phyloP scores from a whole-genome alignment of 805 yeast species.

The Ogataea salicorniae region DNA sequence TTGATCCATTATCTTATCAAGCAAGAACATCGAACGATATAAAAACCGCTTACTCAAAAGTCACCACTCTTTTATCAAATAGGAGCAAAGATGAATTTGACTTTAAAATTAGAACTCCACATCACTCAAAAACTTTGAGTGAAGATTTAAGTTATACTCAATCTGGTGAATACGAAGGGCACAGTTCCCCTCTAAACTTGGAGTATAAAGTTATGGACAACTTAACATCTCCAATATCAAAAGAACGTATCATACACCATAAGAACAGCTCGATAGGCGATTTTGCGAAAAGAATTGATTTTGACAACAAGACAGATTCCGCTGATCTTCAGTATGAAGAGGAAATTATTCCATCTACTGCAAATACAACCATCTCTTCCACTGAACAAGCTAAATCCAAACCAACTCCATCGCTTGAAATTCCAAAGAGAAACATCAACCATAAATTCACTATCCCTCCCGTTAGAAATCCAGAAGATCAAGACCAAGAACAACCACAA shows the following conservation, averaged over 20 bases:
- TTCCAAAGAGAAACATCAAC: neutral
- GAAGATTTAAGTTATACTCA: conserved; percentile 5
- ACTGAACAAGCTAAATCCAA: neutral
- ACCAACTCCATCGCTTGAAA: neutral
- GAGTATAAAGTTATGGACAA: conserved; percentile 13
- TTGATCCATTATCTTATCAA: neutral
- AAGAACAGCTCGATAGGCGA: neutral
- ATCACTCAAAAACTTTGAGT: neutral
- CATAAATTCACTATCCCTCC: neutral
- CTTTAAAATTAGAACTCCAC: neutral
- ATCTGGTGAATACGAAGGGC: conserved; percentile 16
- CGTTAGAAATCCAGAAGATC: neutral
- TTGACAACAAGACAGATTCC: neutral
- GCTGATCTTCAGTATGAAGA: neutral
- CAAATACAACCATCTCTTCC: neutral
- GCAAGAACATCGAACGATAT: neutral
- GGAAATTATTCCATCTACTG: neutral
- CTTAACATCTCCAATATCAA: conserved; percentile 5
- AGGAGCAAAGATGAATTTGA: neutral
- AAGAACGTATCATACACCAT: neutral
- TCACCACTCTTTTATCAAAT: neutral
- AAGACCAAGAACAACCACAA: neutral
- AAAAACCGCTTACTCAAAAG: too few species aligned
- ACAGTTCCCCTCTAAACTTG: conserved; percentile 7
- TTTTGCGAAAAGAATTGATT: neutral